Base-by-base conservation (phyloP, 768 basidiomycete species). In the Podaxis sp. region DNA sequence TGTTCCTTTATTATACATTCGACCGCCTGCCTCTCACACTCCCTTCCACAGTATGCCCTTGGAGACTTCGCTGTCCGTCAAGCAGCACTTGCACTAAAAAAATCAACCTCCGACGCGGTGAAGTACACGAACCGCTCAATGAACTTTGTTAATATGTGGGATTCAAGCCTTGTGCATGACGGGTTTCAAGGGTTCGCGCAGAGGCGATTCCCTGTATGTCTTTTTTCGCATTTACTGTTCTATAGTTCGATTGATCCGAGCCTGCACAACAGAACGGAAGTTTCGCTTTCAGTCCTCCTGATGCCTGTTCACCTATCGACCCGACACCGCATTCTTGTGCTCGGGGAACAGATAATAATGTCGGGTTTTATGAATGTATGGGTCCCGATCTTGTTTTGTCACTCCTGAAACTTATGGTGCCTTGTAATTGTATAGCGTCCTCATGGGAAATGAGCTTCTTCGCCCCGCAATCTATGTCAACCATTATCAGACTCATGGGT, bases 401-500 rank as follows among this genome's bases (percentile, higher is more conserved):
- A n/a, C n/a, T 26, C 52, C 13, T 8, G 22, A 3, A 30, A 7
- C 30, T 33, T 5, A 26, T 11, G n/a, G 28, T 13, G n/a, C 17
- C 13, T 33, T 5, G 12, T 28, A 9, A 33, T 22, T n/a, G 6
- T 15, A 22, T 52, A 83, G 82, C 82, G 0, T 82, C 82, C 6
- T 84, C 82, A 19, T 84, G 82, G 82, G 81, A 84, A 63, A 80
- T 80, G 74, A 81, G 79, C 68, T 82, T 83, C 71, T 83, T 82
- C 61, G 80, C 79, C 2, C 82, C 82, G 3, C 81, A 84, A 59
- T 81, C 81, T 5, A 81, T 83, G 75, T 71, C 80, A 17, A 81
- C 80, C 1, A 67, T 83, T 36, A 69, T 84, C 36, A 65, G 66
- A 15, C 74, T 83, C 3, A 84, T 82, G 82, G 82, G 82, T 28